phyloP scores from a whole-genome alignment of 192 early-diverging fungal species.

The Coemansia aciculifera region DNA sequence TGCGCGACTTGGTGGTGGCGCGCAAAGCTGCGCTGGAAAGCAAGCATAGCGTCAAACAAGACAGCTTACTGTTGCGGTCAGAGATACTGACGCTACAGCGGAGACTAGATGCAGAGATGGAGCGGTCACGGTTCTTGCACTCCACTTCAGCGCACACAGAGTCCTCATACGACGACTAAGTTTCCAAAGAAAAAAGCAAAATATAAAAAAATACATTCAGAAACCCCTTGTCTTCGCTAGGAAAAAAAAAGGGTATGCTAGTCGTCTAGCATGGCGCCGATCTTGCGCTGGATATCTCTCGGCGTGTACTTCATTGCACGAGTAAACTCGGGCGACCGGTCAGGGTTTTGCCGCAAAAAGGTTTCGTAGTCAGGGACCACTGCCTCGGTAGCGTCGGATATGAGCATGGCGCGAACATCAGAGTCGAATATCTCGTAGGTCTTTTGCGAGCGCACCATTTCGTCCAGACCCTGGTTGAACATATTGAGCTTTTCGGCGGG shows the following conservation, averaged over 20 bases:
- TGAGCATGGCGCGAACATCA: constrained; percentile 46
- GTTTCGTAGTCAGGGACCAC: constrained; percentile 45
- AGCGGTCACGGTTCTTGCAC: constrained; percentile 44
- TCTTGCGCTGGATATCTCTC: constrained; percentile 44
- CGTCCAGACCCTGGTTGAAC: constrained; percentile 54
- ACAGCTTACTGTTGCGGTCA: constrained; percentile 48
- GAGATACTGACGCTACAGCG: constrained; percentile 53
- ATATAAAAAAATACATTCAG: constrained; percentile 6
- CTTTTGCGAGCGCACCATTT: constrained; percentile 51
- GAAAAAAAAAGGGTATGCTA: neutral
- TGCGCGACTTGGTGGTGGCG: constrained; percentile 46
- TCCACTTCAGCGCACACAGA: constrained; percentile 18
- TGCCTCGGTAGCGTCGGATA: constrained; percentile 44
- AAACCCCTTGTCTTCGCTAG: neutral
- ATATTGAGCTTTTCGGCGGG: constrained; percentile 45
- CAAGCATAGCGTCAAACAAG: constrained; percentile 52
- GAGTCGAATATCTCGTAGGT: constrained; percentile 47
- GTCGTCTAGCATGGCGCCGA: constrained; percentile 47
- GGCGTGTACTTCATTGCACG: constrained; percentile 52
- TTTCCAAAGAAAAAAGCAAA: neutral
- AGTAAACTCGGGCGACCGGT: constrained; percentile 49
- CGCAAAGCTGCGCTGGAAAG: constrained; percentile 44
- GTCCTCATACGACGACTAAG: constrained; percentile 6
- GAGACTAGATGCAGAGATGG: constrained; percentile 54
- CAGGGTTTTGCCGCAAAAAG: constrained; percentile 48